These are phyloP conservation scores for Colletotrichum sp. DNA, from an alignment of 2,329 filamentous ascomycete species.

Conservation along the genomic window DNA sequence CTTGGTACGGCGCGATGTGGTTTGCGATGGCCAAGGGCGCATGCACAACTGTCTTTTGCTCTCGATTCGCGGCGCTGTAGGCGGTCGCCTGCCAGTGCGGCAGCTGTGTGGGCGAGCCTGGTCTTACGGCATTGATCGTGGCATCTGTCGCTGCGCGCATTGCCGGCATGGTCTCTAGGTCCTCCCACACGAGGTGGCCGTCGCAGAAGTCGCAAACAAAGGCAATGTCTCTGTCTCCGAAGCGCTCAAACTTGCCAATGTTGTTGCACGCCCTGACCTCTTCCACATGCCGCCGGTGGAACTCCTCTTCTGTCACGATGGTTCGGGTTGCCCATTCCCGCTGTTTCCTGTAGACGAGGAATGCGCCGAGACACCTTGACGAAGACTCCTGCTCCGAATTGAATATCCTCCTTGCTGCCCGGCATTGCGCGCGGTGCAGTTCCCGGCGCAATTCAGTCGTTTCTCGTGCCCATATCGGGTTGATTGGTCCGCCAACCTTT, in stretches of 20 bases:
- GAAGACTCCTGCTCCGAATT: constrained; percentile 52
- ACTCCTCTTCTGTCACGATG: constrained; percentile 35
- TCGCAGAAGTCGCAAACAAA: constrained; percentile 69
- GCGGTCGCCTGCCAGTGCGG: constrained; percentile 59
- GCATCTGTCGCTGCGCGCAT: constrained; percentile 30
- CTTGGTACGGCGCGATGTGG: constrained; percentile 54
- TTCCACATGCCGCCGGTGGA: constrained; percentile 45
- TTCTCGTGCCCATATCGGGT: constrained; percentile 60
- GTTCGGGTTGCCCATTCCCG: constrained; percentile 35
- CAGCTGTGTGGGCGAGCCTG: constrained; percentile 22
- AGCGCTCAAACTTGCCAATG: constrained; percentile 61
- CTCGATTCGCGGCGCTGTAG: constrained; percentile 36
- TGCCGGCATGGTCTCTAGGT: constrained; percentile 58
- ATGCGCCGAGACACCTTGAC: constrained; percentile 60
- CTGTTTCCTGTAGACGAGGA: constrained; percentile 57
- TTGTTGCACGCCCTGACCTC: constrained; percentile 56
- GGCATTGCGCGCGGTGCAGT: constrained; percentile 63
- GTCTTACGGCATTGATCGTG: constrained; percentile 2
- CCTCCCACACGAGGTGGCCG: constrained; percentile 64
- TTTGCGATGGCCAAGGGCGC: constrained; percentile 64
- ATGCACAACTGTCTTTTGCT: constrained; percentile 58
- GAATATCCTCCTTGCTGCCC: constrained; percentile 61
- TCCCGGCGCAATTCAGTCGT: constrained; percentile 53
- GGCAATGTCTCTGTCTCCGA: constrained; percentile 58
- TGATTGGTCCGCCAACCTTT: constrained; percentile 58